phyloP scores from a whole-genome alignment of 192 early-diverging fungal genomes.

The Podila minutissima region DNA sequence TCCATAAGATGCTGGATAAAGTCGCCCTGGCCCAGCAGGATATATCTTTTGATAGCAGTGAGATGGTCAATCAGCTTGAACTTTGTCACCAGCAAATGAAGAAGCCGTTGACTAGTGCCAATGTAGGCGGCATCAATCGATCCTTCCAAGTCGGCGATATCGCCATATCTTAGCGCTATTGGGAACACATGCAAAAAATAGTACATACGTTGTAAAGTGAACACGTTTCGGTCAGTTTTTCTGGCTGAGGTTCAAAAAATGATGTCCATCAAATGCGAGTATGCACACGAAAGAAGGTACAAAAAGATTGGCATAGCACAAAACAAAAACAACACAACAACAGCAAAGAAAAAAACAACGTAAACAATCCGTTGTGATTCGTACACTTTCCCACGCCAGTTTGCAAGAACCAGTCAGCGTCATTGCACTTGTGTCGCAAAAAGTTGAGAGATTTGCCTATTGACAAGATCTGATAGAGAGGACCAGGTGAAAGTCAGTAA shows the following conservation, averaged over 20 bases:
- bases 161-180: slow-evolving; percentile 68
- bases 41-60: slow-evolving; percentile 85
- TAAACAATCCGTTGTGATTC: neutral
- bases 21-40: slow-evolving; percentile 94
- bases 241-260: no score
- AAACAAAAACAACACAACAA: neutral
- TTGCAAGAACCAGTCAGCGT: slow-evolving; percentile 62
- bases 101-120: slow-evolving; percentile 79
- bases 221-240: no score
- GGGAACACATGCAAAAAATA: neutral
- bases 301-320: neutral
- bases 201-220: neutral
- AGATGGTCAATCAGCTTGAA: slow-evolving; percentile 90
- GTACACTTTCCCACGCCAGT: slow-evolving; percentile 46
- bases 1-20: slow-evolving; percentile 93
- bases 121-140: slow-evolving; percentile 78
- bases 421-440: slow-evolving; percentile 64
- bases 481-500: neutral
- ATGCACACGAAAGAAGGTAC: neutral
- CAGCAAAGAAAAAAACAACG: no score
- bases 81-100: slow-evolving; percentile 78
- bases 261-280: no score
- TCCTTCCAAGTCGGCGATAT: slow-evolving; percentile 74
- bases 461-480: slow-evolving; percentile 22
- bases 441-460: slow-evolving; percentile 54